Conservation (phyloP, 2,329 filamentous ascomycete genomes). For the Graphilbum sp. region DNA sequence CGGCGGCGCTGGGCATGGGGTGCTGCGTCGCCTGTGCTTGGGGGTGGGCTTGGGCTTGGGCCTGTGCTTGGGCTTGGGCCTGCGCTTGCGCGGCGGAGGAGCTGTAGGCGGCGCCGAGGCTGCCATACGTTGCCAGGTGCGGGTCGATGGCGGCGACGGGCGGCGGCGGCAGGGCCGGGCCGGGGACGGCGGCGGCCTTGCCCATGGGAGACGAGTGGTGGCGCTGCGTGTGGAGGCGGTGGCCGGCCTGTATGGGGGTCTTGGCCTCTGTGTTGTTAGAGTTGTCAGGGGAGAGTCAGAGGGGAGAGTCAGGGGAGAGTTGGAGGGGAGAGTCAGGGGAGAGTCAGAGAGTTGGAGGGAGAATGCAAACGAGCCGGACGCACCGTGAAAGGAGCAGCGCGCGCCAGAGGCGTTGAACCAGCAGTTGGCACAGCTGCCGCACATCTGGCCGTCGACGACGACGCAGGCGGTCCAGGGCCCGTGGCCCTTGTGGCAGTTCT, state of each 20-base stretch:
- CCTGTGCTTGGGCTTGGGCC: neutral
- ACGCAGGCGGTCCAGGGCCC: conserved; percentile 43
- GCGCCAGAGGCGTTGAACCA: conserved; percentile 47
- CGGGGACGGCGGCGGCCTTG: neutral
- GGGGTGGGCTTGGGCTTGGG: neutral
- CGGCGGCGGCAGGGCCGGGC: neutral
- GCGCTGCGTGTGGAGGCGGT: conserved; percentile 17
- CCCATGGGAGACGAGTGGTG: conserved; percentile 9
- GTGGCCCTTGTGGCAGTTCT: conserved; percentile 43
- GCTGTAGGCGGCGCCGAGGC: too few relatives aligned
- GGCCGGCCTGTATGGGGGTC: conserved; percentile 23
- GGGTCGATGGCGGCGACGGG: conserved; percentile 1
- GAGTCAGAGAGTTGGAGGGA: too few relatives aligned
- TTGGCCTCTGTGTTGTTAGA: conserved; percentile 4
- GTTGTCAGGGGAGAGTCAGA: neutral
- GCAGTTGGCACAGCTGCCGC: conserved; percentile 44
- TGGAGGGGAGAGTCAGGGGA: too few relatives aligned
- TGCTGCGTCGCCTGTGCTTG: too few relatives aligned
- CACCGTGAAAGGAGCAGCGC: conserved; percentile 44
- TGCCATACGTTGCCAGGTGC: too few relatives aligned
- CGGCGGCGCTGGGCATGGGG: too few relatives aligned
- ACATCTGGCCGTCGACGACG: conserved; percentile 44
- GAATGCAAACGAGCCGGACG: too few relatives aligned
- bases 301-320: too few relatives aligned
- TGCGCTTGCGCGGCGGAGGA: neutral